These are phyloP conservation scores for Datisca glomerata DNA, from an alignment of 306 rosid genomes.

Conservation along the genomic window DNA sequence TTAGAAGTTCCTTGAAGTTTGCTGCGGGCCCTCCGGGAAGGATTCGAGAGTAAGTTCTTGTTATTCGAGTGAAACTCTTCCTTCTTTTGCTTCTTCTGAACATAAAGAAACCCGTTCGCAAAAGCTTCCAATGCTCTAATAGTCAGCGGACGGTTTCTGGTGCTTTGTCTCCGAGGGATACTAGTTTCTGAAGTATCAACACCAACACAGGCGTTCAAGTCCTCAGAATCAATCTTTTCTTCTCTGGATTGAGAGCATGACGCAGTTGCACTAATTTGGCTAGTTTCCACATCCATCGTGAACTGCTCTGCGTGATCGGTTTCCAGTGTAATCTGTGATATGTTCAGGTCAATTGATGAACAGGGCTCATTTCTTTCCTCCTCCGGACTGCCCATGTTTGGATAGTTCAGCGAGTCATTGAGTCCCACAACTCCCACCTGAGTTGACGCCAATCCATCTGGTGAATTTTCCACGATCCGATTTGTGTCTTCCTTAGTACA, in stretches of 20 bases:
- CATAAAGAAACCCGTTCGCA: slow-evolving; percentile 38
- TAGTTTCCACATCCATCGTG: slow-evolving; percentile 15
- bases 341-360: slow-evolving; percentile 15
- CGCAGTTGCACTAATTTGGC: slow-evolving; percentile 11
- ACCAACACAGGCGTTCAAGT: slow-evolving; percentile 11
- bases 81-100: slow-evolving; percentile 24
- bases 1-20: slow-evolving; percentile 25
- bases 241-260: slow-evolving; percentile 10
- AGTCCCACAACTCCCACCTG: slow-evolving; percentile 5
- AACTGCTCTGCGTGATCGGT: slow-evolving; percentile 2
- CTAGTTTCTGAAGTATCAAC: slow-evolving; percentile 8
- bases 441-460: slow-evolving; percentile 24
- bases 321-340: slow-evolving; percentile 21
- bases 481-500: slow-evolving; percentile 39
- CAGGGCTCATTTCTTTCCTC: slow-evolving; percentile 20
- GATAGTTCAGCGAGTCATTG: slow-evolving; percentile 17
- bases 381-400: slow-evolving; percentile 15
- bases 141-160: slow-evolving; percentile 62
- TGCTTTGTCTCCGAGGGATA: slow-evolving; percentile 59
- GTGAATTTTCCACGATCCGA: slow-evolving; percentile 20
- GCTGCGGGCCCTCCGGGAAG: slow-evolving; percentile 34
- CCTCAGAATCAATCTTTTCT: slow-evolving; percentile 12
- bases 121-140: slow-evolving; percentile 61
- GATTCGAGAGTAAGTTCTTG: slow-evolving; percentile 15
- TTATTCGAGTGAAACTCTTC: slow-evolving; percentile 10